Conservation (phyloP, 2,329 filamentous ascomycete genomes). For the Fusarium nelsonii region DNA sequence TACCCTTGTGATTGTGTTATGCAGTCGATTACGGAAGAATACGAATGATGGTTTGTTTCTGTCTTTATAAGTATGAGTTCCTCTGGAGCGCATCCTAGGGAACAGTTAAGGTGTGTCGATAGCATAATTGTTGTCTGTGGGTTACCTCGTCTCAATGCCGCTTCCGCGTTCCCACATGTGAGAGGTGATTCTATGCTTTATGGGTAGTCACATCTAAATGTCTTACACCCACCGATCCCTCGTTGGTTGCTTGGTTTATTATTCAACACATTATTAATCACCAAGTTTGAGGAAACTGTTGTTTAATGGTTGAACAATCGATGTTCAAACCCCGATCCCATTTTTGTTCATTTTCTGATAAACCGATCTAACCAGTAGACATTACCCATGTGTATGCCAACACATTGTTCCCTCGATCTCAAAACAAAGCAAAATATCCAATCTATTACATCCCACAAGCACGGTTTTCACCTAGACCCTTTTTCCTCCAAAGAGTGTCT, state of each 20-base stretch:
- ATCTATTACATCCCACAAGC: slow-evolving; percentile 32
- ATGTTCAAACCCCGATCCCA: slow-evolving; percentile 16
- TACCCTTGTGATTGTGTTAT: slow-evolving; percentile 36
- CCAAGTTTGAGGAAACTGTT: neutral
- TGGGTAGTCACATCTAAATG: neutral
- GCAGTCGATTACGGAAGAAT: neutral
- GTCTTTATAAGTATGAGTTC: neutral
- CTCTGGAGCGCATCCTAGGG: neutral
- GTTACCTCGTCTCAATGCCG: no score
- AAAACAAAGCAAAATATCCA: slow-evolving; percentile 28
- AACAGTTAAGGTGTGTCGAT: neutral
- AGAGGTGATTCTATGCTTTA: no score
- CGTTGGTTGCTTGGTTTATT: neutral
- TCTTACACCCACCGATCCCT: no score
- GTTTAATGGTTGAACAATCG: slow-evolving; percentile 19
- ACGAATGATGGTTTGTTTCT: slow-evolving; percentile 1
- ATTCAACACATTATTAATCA: neutral
- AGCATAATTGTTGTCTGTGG: neutral
- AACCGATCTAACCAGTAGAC: slow-evolving; percentile 49
- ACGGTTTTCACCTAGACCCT: slow-evolving; percentile 28
- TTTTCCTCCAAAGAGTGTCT: slow-evolving; percentile 51
- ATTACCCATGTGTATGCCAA: slow-evolving; percentile 41
- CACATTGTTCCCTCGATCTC: slow-evolving; percentile 21
- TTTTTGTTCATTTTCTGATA: slow-evolving; percentile 40
- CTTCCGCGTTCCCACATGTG: no score